Percentiles rank a stretch among this genome's conserved stretches.
phyloP scores from a whole-genome alignment of 2,329 filamentous ascomycete species.

The Trichoderma atroviride region DNA sequence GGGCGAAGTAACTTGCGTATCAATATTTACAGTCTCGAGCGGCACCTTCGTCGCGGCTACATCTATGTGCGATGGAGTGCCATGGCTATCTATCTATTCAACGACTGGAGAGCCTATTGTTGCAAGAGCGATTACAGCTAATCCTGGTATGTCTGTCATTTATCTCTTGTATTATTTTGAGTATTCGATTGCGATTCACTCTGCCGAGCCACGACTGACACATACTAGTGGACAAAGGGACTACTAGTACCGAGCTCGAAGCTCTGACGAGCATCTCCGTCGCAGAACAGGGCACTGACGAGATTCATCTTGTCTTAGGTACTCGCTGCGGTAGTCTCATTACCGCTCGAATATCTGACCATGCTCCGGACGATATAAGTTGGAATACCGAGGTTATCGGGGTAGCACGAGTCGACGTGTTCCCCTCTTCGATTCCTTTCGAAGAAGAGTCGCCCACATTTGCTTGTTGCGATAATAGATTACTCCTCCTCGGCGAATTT shows the following conservation, averaged over 20 bases:
- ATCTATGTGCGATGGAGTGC: conserved; percentile 38
- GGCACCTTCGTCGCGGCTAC: conserved; percentile 41
- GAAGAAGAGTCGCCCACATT: conserved; percentile 41
- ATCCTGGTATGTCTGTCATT: conserved; percentile 20
- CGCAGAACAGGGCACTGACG: conserved; percentile 35
- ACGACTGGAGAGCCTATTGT: conserved; percentile 33
- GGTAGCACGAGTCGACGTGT: conserved; percentile 42
- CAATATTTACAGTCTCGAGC: conserved; percentile 37
- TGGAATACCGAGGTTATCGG: conserved; percentile 42
- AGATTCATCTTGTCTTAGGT: conserved; percentile 46
- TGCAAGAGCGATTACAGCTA: conserved; percentile 25
- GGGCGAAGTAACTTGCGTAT: conserved; percentile 55
- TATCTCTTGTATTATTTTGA: background rate
- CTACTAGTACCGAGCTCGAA: conserved; percentile 35
- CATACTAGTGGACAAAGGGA: background rate
- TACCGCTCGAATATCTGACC: conserved; percentile 39
- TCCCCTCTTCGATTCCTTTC: conserved; percentile 34
- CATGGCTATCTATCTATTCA: conserved; percentile 41
- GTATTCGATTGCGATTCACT: background rate
- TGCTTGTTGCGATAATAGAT: conserved; percentile 52
- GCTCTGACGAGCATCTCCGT: conserved; percentile 51
- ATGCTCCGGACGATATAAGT: conserved; percentile 31
- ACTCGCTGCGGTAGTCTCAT: conserved; percentile 57
- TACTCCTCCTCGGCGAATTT: conserved; percentile 48
- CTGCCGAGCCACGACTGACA: background rate